These are phyloP conservation scores for Fusarium anthophilum DNA, from an alignment of 2,329 filamentous ascomycete species.

Conservation along the genomic window DNA sequence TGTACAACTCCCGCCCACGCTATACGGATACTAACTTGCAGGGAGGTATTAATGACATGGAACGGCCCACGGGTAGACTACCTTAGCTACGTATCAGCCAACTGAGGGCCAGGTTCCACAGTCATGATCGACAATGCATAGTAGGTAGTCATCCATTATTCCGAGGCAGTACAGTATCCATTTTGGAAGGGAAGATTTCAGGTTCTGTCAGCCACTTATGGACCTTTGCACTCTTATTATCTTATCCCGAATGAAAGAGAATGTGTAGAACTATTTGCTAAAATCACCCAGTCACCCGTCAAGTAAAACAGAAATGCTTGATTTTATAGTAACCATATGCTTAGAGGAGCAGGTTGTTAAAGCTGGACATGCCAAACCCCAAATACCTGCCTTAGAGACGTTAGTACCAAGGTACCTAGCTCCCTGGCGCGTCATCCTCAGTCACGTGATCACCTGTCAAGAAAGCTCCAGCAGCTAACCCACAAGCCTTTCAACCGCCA, in stretches of 20 bases:
- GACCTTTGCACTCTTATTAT: not conserved
- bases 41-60: not conserved
- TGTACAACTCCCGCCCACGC: not conserved
- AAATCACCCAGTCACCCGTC: not conserved
- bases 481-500: not conserved
- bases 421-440: not conserved
- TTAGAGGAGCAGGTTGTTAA: not conserved
- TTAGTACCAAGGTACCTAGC: too few species aligned
- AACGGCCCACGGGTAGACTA: not conserved
- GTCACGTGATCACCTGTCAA: conserved; percentile 36
- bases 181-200: too few species aligned
- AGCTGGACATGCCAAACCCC: not conserved
- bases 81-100: not conserved
- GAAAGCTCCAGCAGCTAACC: conserved; percentile 8
- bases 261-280: not conserved
- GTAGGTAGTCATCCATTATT: not conserved
- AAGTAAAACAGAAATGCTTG: not conserved
- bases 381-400: not conserved
- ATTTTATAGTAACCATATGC: not conserved
- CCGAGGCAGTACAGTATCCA: not conserved
- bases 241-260: not conserved
- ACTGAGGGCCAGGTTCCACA: not conserved
- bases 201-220: too few species aligned
- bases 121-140: conserved; percentile 1
- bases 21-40: not conserved